Conservation (phyloP, 441 rosid genomes). For the Adansonia grandidieri region DNA sequence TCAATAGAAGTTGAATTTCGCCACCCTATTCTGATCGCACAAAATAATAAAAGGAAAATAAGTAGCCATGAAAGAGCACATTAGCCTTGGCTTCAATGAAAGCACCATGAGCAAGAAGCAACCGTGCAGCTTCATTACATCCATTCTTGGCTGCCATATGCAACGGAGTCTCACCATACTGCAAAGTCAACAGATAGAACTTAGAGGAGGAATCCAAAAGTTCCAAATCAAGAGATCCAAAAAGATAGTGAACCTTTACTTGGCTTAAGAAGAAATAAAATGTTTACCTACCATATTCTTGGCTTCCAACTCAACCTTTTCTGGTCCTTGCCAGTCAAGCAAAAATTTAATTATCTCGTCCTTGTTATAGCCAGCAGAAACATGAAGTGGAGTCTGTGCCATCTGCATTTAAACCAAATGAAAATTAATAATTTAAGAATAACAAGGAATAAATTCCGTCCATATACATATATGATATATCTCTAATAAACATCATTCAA, state of each 20-base stretch:
- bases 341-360: constrained; percentile 72
- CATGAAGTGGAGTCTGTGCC: constrained; percentile 93
- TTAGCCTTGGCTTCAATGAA: constrained; percentile 87
- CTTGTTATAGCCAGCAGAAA: constrained; percentile 76
- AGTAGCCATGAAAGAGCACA: constrained; percentile 41
- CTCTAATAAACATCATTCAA: not conserved
- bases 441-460: not conserved
- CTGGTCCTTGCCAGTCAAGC: constrained; percentile 69
- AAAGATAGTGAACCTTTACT: not conserved
- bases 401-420: constrained; percentile 56
- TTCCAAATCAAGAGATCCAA: not conserved
- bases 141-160: constrained; percentile 99
- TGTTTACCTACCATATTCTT: constrained; percentile 65
- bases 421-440: not conserved
- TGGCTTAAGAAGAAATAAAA: not conserved
- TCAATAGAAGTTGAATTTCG: constrained; percentile 21
- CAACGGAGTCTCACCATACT: constrained; percentile 98
- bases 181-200: constrained; percentile 34
- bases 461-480: not conserved
- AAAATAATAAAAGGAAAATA: not conserved
- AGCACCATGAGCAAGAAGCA: constrained; percentile 88
- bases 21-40: constrained; percentile 22
- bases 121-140: constrained; percentile 70
- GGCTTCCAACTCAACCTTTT: constrained; percentile 81
- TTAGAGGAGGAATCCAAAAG: constrained; percentile 8